phyloP scores from a whole-genome alignment of 1,284 basidiomycete species.

The Fomitopsis palustris region DNA sequence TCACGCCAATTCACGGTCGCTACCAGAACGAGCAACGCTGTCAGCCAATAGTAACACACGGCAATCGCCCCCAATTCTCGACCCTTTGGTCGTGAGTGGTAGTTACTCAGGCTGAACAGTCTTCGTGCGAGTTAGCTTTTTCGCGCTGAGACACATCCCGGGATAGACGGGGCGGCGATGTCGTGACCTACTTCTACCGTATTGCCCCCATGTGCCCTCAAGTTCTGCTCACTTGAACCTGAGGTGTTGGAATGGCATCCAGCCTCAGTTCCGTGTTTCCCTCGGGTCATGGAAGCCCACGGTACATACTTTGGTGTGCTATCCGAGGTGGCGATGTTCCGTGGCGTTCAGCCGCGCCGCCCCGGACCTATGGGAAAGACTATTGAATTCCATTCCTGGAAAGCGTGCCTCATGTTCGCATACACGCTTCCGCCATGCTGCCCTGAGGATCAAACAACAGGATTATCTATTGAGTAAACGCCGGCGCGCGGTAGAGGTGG shows the following conservation, averaged over 20 bases:
- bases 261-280: not conserved
- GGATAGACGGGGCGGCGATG: no score
- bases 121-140: no score
- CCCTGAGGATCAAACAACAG: conserved; percentile 12
- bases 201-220: no score
- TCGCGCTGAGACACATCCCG: no score
- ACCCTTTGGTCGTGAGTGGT: no score
- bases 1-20: no score
- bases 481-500: conserved; percentile 19
- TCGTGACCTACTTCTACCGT: no score
- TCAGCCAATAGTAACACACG: no score
- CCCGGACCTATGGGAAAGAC: not conserved
- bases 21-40: no score
- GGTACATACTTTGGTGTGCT: not conserved
- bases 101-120: no score
- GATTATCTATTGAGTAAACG: conserved; percentile 14
- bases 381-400: not conserved
- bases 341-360: conserved; percentile 2
- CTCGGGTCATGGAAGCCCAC: not conserved
- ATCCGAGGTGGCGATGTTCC: not conserved
- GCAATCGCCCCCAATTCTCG: no score
- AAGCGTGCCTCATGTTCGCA: conserved; percentile 22
- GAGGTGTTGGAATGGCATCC: not conserved
- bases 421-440: conserved; percentile 26
- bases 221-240: not conserved